A percentile compares a stretch with the other conserved stretches of the same genome.
Conservation (phyloP, 768 basidiomycete genomes). For the Naganishia antarctica region DNA sequence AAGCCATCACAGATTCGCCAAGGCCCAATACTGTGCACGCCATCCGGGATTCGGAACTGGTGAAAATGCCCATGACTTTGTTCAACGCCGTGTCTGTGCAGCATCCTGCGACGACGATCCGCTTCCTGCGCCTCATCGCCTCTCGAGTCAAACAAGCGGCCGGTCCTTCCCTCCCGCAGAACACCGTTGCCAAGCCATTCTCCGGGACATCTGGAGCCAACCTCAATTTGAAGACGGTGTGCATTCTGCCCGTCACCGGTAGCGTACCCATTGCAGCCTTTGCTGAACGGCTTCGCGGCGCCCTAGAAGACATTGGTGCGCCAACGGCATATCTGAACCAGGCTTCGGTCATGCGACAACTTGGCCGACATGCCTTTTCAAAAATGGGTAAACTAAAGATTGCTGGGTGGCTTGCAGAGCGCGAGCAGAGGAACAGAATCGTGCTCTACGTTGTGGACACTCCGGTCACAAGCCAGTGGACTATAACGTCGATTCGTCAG, state of each 20-base stretch:
- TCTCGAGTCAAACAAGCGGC: slow-evolving; percentile 61
- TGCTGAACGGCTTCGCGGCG: slow-evolving; percentile 77
- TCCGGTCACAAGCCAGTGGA: slow-evolving; percentile 91
- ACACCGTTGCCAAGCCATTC: slow-evolving; percentile 35
- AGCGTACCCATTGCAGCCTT: slow-evolving; percentile 85
- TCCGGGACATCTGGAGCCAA: slow-evolving; percentile 69
- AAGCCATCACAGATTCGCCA: slow-evolving; percentile 86
- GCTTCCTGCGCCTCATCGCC: slow-evolving; percentile 61
- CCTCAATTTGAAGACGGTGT: slow-evolving; percentile 86
- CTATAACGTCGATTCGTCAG: slow-evolving; percentile 94
- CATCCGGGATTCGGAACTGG: slow-evolving; percentile 94
- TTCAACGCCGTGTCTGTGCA: slow-evolving; percentile 78
- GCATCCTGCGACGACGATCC: slow-evolving; percentile 49
- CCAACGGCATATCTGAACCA: slow-evolving; percentile 90
- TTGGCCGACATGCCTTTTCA: slow-evolving; percentile 91
- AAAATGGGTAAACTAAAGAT: slow-evolving; percentile 96
- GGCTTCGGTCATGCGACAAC: slow-evolving; percentile 80
- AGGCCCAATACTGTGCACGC: slow-evolving; percentile 90
- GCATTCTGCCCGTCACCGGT: slow-evolving; percentile 78
- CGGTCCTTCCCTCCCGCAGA: slow-evolving; percentile 43
- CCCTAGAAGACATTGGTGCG: slow-evolving; percentile 88
- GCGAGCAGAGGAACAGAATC: slow-evolving; percentile 73
- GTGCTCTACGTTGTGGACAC: slow-evolving; percentile 96
- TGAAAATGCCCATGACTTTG: slow-evolving; percentile 90
- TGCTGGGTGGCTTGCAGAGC: slow-evolving; percentile 85